Base-by-base conservation (phyloP, 2,329 filamentous ascomycete genomes). In the Xylariaceae sp. region DNA sequence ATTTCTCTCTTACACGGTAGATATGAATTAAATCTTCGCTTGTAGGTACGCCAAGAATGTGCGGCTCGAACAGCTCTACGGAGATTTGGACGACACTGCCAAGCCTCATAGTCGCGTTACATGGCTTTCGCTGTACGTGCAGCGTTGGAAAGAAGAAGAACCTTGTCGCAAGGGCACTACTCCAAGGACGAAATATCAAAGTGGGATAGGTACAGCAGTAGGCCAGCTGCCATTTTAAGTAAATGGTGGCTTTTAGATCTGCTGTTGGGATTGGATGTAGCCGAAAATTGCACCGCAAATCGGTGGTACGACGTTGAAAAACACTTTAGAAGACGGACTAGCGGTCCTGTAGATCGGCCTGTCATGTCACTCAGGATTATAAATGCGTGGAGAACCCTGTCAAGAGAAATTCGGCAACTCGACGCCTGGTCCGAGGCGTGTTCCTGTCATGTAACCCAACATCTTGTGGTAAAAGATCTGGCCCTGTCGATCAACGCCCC, bases 341-440 rank as follows among this genome's bases (percentile, higher is more conserved):
- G 51, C 47, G 57, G 51, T 17, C 47, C 46, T 57, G 53, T 31
- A 14, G 33, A 36, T 41, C 9, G 24, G 58, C 51, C 34, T 44
- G 46, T 29, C 26, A 34, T 52, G 26, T 41, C 34, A 5, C 44
- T 23, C 26, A 33, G 44, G 39, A 43, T 39, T 23, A 52, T 57
- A 39, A 58, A 58, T 49, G 34, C 63, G 65, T 65, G 67, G 67
- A 67, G 67, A 69, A 69, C 60, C 65, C 51, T 64, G 65, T 62
- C 55, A 21, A 37, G 29, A 58, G 39, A 54, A 59, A 55, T 58
- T 49, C 58, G 41, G 54, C 51, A 51, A 36, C 44, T 60, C 49
- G 54, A 31, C 44, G 60, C 60, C 48, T 52, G 9, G 28, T 47
- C 33, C 44, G 17, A 31, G 4, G 11, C 28, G 48, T 29, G 49